Percentiles rank a stretch among this genome's conserved stretches.
Evolutionary conservation across 345 rosid species (phyloP).

Genomic region (Murraya paniculata): DNA sequence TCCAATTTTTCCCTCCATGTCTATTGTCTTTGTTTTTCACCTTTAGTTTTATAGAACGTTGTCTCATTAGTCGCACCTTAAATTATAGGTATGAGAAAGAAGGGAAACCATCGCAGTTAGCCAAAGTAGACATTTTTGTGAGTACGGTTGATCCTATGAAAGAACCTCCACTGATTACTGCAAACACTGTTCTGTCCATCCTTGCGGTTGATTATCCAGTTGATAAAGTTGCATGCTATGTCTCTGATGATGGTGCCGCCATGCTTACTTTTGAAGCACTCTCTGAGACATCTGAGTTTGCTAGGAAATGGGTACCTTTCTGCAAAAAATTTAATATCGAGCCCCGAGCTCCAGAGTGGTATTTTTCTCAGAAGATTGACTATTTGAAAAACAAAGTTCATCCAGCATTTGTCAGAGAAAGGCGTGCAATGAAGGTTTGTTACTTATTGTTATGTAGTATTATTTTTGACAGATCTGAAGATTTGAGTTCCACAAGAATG

Average conservation of each 20-base stretch:
- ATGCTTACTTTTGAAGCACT: constrained; percentile 99
- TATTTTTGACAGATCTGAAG: background rate
- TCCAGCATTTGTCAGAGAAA: constrained; percentile 91
- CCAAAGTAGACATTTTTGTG: constrained; percentile 76
- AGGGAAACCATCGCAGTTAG: constrained; percentile 88
- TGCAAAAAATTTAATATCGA: constrained; percentile 86
- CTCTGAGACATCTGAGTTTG: constrained; percentile 95
- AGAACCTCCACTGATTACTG: constrained; percentile 98
- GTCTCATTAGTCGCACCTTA: constrained; percentile 1
- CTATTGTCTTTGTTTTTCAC: background rate
- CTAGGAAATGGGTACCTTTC: constrained; percentile 98
- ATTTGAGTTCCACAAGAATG: background rate
- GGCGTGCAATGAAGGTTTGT: constrained; percentile 95
- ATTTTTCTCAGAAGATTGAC: constrained; percentile 90
- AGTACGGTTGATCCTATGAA: constrained; percentile 99
- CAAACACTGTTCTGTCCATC: constrained; percentile 94
- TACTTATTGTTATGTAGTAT: constrained; percentile 1
- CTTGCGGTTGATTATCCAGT: constrained; percentile 98
- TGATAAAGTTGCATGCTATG: constrained; percentile 93
- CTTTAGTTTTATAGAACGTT: background rate
- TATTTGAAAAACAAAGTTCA: constrained; percentile 93
- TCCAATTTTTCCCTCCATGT: background rate
- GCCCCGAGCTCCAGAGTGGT: constrained; percentile 99
- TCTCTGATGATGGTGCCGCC: constrained; percentile 99
- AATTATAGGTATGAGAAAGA: constrained; percentile 87